A percentile compares a stretch with the other conserved stretches of the same genome.
Evolutionary conservation across 1,284 basidiomycete genomes (phyloP).

Genomic region (Cryptococcus depauperatus): DNA sequence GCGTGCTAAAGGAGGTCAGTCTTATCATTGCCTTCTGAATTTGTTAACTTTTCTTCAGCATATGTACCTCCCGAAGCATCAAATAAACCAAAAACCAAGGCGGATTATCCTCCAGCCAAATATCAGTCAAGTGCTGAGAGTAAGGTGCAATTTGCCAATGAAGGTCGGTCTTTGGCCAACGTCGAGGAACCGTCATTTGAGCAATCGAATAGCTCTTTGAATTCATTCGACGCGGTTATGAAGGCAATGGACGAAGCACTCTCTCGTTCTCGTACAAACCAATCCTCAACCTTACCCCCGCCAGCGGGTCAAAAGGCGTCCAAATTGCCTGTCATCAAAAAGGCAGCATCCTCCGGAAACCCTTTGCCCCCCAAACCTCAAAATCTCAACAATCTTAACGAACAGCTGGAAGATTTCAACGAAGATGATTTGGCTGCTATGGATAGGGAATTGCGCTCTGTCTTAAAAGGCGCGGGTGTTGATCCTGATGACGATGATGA

Average conservation of each 20-base stretch:
- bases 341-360: conserved; percentile 12
- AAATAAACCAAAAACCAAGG: background rate
- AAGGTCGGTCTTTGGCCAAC: no score
- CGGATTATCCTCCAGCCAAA: background rate
- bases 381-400: conserved; percentile 38
- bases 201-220: conserved; percentile 55
- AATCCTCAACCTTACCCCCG: background rate
- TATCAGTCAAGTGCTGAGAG: background rate
- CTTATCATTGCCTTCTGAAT: background rate
- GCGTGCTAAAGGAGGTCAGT: background rate
- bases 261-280: conserved; percentile 25
- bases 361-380: conserved; percentile 26
- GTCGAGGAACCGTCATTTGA: background rate
- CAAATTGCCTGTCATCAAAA: background rate
- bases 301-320: background rate
- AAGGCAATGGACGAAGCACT: conserved; percentile 83
- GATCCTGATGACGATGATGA: conserved; percentile 45
- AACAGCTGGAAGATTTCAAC: conserved; percentile 49
- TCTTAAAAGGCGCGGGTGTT: conserved; percentile 52
- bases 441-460: conserved; percentile 69
- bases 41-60: conserved; percentile 2
- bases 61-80: conserved; percentile 6
- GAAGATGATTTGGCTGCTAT: conserved; percentile 64
- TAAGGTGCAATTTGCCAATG: conserved; percentile 11
- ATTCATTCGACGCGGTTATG: conserved; percentile 92